Base-by-base conservation (phyloP, 2,329 filamentous ascomycete genomes). In the Fusarium odoratissimum region DNA sequence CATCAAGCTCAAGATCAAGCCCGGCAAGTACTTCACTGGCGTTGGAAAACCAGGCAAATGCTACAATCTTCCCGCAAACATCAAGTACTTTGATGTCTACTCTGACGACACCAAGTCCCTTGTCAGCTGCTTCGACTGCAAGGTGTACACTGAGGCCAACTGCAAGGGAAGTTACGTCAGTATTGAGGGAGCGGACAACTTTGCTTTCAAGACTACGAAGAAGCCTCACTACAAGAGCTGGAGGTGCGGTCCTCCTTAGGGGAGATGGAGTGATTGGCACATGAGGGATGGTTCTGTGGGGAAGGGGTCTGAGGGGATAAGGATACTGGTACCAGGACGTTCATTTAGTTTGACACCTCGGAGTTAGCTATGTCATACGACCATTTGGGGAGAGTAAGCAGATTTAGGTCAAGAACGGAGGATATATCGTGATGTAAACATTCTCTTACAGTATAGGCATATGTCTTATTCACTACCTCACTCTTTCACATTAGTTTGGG, bases 81-180 rank as follows among this genome's bases (percentile, higher is more conserved):
- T 67, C 51, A 67, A 67, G 35, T 19, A 2, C 40, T 60, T 60
- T 21, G 8, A 52, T 4, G 4, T 23, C 7, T 8, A 35, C 8
- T 60, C 61, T 14, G 33, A 51, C 10, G 12, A 45, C 2, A 60
- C 64, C 13, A 67, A 67, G n/a, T 67, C 61, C 0, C 23, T 60
- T 6, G 28, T 67, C 3, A 23, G 42, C 9, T 67, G 64, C 17
- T 67, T 67, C 23, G 52, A 67, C 11, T 67, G 64, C 23, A 66
- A 40, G 19, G 45, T 67, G 5, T 67, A 40, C 4, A 25, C 45
- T 3, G 3, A 6, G 16, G 14, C 25, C 10, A 30, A 35, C 37
- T 67, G 64, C 8, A 5, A 19, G 2, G 64, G 51, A 9, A 14
- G 13, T 2, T 59, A 0, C 16, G 45, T 45, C 9, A 38, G 10